Evolutionary conservation across 1,139 yeast genomes (phyloP), one percentile per base, ranked within the genome.

Genomic region (Scheffersomyces segobiensis): DNA sequence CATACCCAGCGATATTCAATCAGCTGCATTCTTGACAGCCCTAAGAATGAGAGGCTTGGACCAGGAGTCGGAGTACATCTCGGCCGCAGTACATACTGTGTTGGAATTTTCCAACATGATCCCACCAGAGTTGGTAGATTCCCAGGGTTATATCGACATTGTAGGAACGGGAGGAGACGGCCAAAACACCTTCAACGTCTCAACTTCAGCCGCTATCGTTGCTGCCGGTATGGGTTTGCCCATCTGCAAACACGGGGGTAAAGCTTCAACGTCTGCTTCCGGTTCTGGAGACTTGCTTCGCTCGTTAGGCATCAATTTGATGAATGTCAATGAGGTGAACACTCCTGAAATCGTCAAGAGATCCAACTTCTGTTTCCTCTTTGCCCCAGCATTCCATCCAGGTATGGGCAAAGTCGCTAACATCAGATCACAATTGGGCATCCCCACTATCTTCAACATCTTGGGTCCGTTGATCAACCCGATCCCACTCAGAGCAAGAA

Each of bases 91-190:
- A 0, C 78, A 75, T 50, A 86, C 93, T 0, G 84, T 90, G 19
- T 77, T 84, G 64, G 88, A 83, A 69, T 91, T 80, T 70, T 87
- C 92, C 32, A 82, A 79, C 66, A 71, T 79, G 10, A 84, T 91
- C 22, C 72, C 73, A 18, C 70, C 74, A 1, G 69, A 74, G 2
- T 67, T 68, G 10, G 82, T 87, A 4, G 83, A 82, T 53, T 66
- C 76, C 0, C 74, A 71, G 1, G 91, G 91, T 0, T 89, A 86
- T 65, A 82, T 91, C 19, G 99, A 95, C 73, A 91, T 95, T 50
- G 99, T 95, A 7, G 99, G 99, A 1, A 95, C 99, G 0, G 99
- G 99, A 39, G 99, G 99, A 6, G 99, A 95, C 70, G 97, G 98
- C 3, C 97, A 95, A 70, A 89, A 95, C 70, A 95, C 99, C 0